These are phyloP conservation scores for Rhytidhysteron rufulum DNA, from an alignment of 2,329 filamentous ascomycete species.

Conservation along the genomic window DNA sequence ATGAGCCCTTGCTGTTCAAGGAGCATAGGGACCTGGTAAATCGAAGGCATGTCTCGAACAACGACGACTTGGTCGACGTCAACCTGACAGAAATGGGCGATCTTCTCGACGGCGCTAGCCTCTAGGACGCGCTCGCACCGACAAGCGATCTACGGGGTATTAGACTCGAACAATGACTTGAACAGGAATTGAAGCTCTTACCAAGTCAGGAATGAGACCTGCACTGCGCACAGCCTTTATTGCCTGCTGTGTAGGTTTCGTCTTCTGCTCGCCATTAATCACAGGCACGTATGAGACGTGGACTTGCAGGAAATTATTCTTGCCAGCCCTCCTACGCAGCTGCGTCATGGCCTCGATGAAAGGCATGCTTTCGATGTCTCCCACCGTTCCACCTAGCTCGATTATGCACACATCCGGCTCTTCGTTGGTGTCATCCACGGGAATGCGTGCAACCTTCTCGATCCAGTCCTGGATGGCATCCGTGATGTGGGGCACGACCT, in stretches of 20 bases:
- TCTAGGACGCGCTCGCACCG: constrained; percentile 78
- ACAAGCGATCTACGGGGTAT: constrained; percentile 69
- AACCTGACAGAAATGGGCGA: constrained; percentile 85
- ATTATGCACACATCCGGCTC: constrained; percentile 91
- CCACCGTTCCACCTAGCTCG: constrained; percentile 65
- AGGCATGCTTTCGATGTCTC: constrained; percentile 82
- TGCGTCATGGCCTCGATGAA: constrained; percentile 86
- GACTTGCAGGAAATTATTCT: constrained; percentile 81
- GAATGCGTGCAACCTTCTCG: constrained; percentile 75
- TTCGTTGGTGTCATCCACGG: constrained; percentile 78
- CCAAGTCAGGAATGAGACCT: constrained; percentile 60
- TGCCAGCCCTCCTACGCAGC: constrained; percentile 67
- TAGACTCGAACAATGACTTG: background rate
- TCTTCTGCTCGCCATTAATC: constrained; percentile 78
- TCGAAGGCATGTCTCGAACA: constrained; percentile 83
- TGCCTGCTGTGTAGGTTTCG: constrained; percentile 91
- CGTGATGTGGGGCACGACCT: constrained; percentile 90
- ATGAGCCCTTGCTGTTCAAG: constrained; percentile 78
- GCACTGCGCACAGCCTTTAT: constrained; percentile 80
- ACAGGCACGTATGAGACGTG: constrained; percentile 86
- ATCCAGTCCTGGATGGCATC: constrained; percentile 93
- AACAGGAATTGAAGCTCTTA: constrained; percentile 38
- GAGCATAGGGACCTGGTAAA: constrained; percentile 93
- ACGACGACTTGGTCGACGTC: constrained; percentile 79
- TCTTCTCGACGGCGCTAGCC: constrained; percentile 73